Evolutionary conservation across 331 rosid species (phyloP), one percentile per base, ranked within the genome.

Genomic region (Telfairia occidentalis): DNA sequence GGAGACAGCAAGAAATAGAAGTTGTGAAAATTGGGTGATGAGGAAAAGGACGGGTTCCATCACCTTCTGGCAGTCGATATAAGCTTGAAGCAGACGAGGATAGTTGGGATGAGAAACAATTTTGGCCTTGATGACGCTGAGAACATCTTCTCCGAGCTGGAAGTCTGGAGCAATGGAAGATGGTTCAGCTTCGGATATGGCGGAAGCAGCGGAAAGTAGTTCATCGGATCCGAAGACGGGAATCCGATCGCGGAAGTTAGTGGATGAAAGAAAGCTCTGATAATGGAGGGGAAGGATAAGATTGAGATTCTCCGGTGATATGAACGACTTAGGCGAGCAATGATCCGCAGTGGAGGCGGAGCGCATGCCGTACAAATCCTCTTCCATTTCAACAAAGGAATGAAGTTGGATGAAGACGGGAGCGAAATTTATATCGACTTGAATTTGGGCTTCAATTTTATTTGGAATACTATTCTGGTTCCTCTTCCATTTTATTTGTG

Each of bases 11-110:
- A 13, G 34, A 72, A 49, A 16, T 6, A n/a, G 42, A 8, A 26
- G 18, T 9, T 7, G 21, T 67, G 15, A 18, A 1, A 18, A n/a
- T 21, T 6, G 46, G 34, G 4, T 21, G 18, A 23, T 21, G 18
- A 23, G 29, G 76, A 50, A 23, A 72, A 30, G 24, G 46, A 50
- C 18, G 11, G 76, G 2, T 43, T 37, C 23, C 23, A 73, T 73
- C 85, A 91, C 98, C 96, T 95, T 91, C 81, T 91, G 96, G 79
- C 97, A 95, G 49, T 91, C 97, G 83, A 95, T 87, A 81, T 91
- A 91, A 48, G 98, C 96, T 72, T 88, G 87, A 49, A 94, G 87
- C 73, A 94, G 88, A 70, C 91, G 93, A 78, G 92, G 96, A 76
- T 91, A 91, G 64, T 76, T 72, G 77, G 97, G 98, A 52, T 95